Conservation (phyloP, 208 protist genomes). For the Crithidia acanthocephali region DNA sequence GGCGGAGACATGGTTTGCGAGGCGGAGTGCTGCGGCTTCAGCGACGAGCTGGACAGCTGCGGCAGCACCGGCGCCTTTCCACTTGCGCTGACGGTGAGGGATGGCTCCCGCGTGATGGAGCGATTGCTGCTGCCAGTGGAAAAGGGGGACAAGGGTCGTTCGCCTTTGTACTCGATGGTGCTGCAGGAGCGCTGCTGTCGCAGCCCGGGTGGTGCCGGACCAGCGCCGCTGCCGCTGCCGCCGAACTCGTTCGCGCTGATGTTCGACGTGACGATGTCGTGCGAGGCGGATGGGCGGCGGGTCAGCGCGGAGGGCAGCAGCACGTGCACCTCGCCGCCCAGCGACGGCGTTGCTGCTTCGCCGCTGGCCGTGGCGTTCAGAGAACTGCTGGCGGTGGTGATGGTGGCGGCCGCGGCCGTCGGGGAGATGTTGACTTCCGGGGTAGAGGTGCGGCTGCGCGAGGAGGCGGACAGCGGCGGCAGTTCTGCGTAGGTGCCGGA, state of each 20-base stretch:
- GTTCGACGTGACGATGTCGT: neutral
- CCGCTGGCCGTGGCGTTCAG: neutral
- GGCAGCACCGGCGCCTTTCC: slow-evolving; percentile 4
- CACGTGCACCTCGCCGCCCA: slow-evolving; percentile 6
- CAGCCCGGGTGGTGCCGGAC: neutral
- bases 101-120: slow-evolving; percentile 3
- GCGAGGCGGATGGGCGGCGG: neutral
- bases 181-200: slow-evolving; percentile 3
- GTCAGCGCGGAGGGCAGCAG: neutral
- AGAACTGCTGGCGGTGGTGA: neutral
- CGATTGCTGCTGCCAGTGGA: neutral
- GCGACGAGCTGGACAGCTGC: slow-evolving; percentile 10
- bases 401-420: neutral
- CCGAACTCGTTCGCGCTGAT: neutral
- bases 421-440: neutral
- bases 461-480: slow-evolving; percentile 7
- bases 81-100: neutral
- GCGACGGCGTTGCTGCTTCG: neutral
- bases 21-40: neutral
- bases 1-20: slow-evolving; percentile 12
- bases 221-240: neutral
- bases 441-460: slow-evolving; percentile 5
- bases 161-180: neutral
- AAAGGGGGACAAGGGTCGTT: neutral
- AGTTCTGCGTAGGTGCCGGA: slow-evolving; percentile 11